These are phyloP conservation scores for Naganishia randhawae DNA, from an alignment of 768 basidiomycete species.

Conservation along the genomic window DNA sequence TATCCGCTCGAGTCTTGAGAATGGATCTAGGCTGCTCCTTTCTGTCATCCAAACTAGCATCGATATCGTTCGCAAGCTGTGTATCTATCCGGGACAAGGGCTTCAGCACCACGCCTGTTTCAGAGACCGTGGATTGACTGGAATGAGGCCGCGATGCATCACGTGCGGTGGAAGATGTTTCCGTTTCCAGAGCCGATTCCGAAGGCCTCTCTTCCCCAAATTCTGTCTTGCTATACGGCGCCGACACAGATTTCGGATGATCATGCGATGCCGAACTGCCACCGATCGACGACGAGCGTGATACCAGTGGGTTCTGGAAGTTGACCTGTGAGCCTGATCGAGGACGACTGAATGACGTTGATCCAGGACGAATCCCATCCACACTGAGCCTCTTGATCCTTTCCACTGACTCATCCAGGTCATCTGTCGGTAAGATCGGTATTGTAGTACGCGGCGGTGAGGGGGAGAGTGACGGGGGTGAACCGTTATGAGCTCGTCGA, in stretches of 20 bases:
- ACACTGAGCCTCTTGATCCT: conserved; percentile 29
- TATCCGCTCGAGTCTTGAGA: conserved; percentile 6
- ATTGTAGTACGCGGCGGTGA: conserved; percentile 19
- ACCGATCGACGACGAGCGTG: background rate
- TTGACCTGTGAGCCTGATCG: conserved; percentile 23
- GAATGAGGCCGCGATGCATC: background rate
- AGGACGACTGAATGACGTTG: background rate
- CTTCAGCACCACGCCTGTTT: background rate
- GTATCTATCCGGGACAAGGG: conserved; percentile 7
- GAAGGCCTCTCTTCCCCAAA: background rate
- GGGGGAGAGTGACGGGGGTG: conserved; percentile 20
- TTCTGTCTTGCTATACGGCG: background rate
- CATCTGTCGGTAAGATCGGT: conserved; percentile 25
- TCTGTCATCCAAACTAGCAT: background rate
- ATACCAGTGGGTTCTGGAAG: conserved; percentile 18
- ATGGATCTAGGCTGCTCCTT: conserved; percentile 8
- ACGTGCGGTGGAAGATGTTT: background rate
- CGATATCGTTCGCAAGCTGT: background rate
- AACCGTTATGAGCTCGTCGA: conserved; percentile 10
- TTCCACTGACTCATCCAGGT: conserved; percentile 28
- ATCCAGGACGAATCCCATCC: conserved; percentile 13
- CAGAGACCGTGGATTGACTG: background rate
- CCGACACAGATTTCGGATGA: conserved; percentile 2
- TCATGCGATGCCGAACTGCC: conserved; percentile 2
- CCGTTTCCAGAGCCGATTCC: background rate